Evolutionary conservation across 2,329 filamentous ascomycete species (phyloP).

Genomic region (Apiospora kogelbergensis): DNA sequence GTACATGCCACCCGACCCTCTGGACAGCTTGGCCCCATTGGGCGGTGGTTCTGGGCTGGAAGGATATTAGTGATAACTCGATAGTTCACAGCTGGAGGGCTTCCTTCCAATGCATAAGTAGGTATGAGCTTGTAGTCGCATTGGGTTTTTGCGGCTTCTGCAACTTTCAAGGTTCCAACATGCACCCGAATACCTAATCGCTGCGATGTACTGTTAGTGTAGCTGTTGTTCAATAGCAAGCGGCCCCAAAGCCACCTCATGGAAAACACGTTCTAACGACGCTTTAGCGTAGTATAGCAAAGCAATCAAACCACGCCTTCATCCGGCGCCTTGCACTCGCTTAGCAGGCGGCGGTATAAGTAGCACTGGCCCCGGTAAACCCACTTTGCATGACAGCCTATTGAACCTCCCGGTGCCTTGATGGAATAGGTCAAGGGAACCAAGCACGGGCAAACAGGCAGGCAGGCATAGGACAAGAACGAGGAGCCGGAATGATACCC

Average conservation of each 20-base stretch:
- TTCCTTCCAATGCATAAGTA: background rate
- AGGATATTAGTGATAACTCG: background rate
- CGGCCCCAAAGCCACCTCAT: background rate
- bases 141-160: background rate
- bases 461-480: background rate
- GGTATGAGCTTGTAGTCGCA: background rate
- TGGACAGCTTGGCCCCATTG: background rate
- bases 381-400: background rate
- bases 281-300: background rate
- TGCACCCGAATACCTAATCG: background rate
- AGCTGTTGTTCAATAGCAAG: background rate
- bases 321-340: background rate
- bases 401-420: background rate
- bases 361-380: background rate
- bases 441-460: background rate
- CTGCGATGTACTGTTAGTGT: background rate
- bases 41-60: background rate
- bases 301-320: background rate
- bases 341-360: background rate
- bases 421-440: background rate
- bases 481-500: background rate
- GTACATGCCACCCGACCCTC: background rate
- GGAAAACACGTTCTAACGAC: constrained; percentile 1
- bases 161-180: background rate
- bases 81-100: background rate